These are phyloP conservation scores for Mollisiaceae sp. DNA, from an alignment of 2,329 filamentous ascomycete genomes.

Conservation along the genomic window DNA sequence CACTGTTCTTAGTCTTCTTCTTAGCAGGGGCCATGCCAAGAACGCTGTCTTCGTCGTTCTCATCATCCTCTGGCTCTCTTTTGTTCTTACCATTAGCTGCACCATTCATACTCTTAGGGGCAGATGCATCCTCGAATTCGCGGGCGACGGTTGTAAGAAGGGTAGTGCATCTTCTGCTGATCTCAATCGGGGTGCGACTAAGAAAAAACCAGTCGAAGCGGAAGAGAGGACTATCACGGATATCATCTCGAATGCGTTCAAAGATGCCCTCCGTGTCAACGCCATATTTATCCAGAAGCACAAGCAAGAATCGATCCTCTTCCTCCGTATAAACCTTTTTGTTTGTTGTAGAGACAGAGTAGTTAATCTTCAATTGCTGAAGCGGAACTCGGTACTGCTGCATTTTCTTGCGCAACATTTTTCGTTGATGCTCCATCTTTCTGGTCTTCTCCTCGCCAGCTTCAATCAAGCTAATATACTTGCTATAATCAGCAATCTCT, in stretches of 20 bases:
- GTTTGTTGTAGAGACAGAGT: conserved; percentile 98
- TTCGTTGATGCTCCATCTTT: conserved; percentile 89
- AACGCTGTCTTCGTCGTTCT: conserved; percentile 82
- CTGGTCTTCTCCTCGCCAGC: conserved; percentile 89
- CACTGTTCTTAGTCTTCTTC: conserved; percentile 83
- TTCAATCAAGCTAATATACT: conserved; percentile 88
- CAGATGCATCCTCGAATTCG: conserved; percentile 78
- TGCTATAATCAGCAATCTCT: conserved; percentile 86
- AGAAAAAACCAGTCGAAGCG: conserved; percentile 99
- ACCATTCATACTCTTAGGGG: conserved; percentile 56
- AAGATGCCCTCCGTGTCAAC: conserved; percentile 90
- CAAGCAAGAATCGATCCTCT: conserved; percentile 92
- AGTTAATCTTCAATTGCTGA: conserved; percentile 98
- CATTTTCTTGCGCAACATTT: conserved; percentile 95
- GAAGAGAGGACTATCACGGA: conserved; percentile 92
- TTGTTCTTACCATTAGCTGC: conserved; percentile 70
- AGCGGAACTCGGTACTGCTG: conserved; percentile 94
- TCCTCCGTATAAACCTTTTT: conserved; percentile 99
- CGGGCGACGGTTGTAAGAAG: conserved; percentile 92
- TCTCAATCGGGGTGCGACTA: conserved; percentile 89
- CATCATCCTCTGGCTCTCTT: conserved; percentile 78
- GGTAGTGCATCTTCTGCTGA: conserved; percentile 90
- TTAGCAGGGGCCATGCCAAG: conserved; percentile 84
- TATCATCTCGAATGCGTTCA: conserved; percentile 95
- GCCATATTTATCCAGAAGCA: conserved; percentile 90